Conservation (phyloP, 768 basidiomycete species). For the Nidularia pulvinata region DNA sequence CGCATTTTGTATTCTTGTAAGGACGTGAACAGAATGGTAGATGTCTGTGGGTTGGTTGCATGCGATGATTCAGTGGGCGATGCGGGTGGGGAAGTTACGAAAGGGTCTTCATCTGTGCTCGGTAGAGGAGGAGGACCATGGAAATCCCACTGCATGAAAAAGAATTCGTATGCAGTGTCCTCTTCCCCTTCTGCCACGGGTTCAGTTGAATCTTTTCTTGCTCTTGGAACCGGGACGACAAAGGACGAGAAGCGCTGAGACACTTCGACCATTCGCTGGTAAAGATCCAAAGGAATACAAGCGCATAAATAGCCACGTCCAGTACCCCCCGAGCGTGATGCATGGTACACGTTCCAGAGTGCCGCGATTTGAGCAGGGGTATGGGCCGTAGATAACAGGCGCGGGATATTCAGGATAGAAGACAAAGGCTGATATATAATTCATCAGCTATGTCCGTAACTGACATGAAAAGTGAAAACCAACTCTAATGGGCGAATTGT, state of each 20-base stretch:
- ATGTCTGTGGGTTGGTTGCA: conserved; percentile 43
- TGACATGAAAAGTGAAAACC: conserved; percentile 5
- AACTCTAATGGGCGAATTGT: conserved; percentile 70
- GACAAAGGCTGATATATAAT: conserved; percentile 64
- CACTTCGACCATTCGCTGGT: conserved; percentile 64
- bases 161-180: conserved; percentile 70
- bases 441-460: conserved; percentile 2
- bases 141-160: conserved; percentile 89
- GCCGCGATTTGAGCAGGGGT: conserved; percentile 73
- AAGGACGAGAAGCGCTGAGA: conserved; percentile 76
- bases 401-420: conserved; percentile 76
- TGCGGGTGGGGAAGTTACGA: conserved; percentile 38
- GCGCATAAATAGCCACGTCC: conserved; percentile 89
- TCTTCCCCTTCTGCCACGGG: conserved; percentile 27
- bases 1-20: conserved; percentile 92
- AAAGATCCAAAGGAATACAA: conserved; percentile 69
- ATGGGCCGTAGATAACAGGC: conserved; percentile 66
- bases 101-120: conserved; percentile 41
- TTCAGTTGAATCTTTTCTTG: conserved; percentile 15
- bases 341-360: conserved; percentile 91
- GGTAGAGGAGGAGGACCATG: conserved; percentile 70
- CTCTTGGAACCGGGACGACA: conserved; percentile 77
- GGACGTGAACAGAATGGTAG: conserved; percentile 91
- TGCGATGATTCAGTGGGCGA: conserved; percentile 15
- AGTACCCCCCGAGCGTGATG: conserved; percentile 75